Base-by-base conservation (phyloP, 148 eudicot species). In the Fagopyrum homotropicum region DNA sequence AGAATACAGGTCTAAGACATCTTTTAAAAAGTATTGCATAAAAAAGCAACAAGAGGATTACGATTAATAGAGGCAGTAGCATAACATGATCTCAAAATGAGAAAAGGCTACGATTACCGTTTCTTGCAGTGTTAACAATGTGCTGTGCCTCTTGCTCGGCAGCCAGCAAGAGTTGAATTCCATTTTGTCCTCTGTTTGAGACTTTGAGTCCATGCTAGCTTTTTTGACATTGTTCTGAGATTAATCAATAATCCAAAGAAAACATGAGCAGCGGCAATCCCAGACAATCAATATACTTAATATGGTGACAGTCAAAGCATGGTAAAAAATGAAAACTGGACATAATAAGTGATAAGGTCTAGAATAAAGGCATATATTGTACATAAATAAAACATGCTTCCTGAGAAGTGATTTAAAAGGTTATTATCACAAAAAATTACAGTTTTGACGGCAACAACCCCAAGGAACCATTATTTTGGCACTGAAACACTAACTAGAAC, bases 61-160 rank as follows among this genome's bases (percentile, higher is more conserved):
- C 4, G 60, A 55, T 59, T 59, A 17, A 59, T 59, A 9, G 30
- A 59, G 22, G 14, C 35, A 26, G 26, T 26, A 30, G 4, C 26
- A 40, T 40, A 26, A 14, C 40, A 22, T 22, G 66, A 60, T 22
- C 14, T 60, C 12, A 26, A 60, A 9, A 4, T 60, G 66, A 60
- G 9, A 43, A 16, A 50, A 6, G 7, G 77, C 22, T 7, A 19
- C 35, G 70, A 56, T 9, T 81, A 91, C 98, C 91, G 54, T 80
- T 81, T 88, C 83, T 89, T 72, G 98, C 97, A 74, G 89, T 83
- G 83, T 84, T 89, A 72, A 91, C 93, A 76, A 93, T 93, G 76
- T 86, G 93, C 73, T 93, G 98, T 72, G 98, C 98, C 79, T 91
- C 98, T 83, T 91, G 93, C 72, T 93, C 98, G 44, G 97, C 98